Percentiles rank a stretch among this genome's conserved stretches.
Evolutionary conservation across 306 rosid genomes (phyloP).

Genomic region (Vigna unguiculata): DNA sequence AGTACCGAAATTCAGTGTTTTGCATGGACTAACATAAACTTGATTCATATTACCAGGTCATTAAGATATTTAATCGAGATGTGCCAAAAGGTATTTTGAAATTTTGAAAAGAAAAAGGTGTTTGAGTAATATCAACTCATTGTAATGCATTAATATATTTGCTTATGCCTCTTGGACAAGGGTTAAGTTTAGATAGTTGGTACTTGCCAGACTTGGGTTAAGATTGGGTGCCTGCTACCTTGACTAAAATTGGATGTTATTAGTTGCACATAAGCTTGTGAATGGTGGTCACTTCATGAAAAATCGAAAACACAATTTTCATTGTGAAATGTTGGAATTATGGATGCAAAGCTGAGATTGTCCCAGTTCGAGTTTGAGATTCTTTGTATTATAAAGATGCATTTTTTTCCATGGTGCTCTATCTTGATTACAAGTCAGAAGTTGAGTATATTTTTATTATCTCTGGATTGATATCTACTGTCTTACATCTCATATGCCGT

Average conservation of each 20-base stretch:
- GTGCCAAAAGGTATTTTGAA: neutral
- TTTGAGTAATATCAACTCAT: neutral
- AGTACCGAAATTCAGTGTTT: neutral
- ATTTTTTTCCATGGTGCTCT: neutral
- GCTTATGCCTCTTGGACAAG: constrained; percentile 2
- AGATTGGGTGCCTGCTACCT: constrained; percentile 16
- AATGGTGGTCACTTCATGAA: constrained; percentile 23
- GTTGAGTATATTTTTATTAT: neutral
- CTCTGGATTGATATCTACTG: constrained; percentile 4
- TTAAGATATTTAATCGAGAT: neutral
- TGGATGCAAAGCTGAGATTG: constrained; percentile 21
- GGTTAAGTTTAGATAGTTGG: constrained; percentile 3
- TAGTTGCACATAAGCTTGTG: neutral
- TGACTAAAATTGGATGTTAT: neutral
- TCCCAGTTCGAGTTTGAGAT: neutral
- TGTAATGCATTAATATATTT: neutral
- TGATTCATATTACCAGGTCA: neutral
- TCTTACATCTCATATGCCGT: constrained; percentile 11
- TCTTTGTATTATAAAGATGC: neutral
- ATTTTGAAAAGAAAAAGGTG: neutral
- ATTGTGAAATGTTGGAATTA: neutral
- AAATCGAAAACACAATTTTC: constrained; percentile 4
- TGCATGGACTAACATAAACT: neutral
- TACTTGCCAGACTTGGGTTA: neutral
- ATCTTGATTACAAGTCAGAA: neutral